These are phyloP conservation scores for Colletotrichum noveboracense DNA, from an alignment of 2,329 filamentous ascomycete species.

Conservation along the genomic window DNA sequence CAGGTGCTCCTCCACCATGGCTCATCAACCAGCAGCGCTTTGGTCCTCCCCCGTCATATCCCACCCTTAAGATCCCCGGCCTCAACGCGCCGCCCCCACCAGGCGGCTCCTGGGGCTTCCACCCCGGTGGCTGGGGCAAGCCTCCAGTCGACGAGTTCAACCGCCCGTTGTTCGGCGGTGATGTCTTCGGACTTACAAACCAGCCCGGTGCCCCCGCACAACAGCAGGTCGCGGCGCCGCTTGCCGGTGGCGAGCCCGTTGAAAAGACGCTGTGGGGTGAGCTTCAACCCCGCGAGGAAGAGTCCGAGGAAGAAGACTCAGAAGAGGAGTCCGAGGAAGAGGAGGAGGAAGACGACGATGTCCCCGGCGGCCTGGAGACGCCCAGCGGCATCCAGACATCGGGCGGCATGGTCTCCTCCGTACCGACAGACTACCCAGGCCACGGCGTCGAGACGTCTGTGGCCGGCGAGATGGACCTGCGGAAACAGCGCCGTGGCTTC, in stretches of 20 bases:
- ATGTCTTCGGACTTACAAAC: slow-evolving; percentile 82
- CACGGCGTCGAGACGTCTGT: slow-evolving; percentile 75
- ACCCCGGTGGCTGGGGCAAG: slow-evolving; percentile 94
- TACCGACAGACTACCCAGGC: slow-evolving; percentile 79
- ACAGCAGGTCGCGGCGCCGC: slow-evolving; percentile 36
- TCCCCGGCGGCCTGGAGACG: slow-evolving; percentile 72
- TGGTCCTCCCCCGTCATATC: slow-evolving; percentile 92
- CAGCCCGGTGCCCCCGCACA: slow-evolving; percentile 40
- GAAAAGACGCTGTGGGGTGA: slow-evolving; percentile 94
- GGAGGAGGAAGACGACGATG: slow-evolving; percentile 65
- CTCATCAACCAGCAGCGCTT: slow-evolving; percentile 95
- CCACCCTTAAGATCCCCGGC: slow-evolving; percentile 91
- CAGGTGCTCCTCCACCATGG: slow-evolving; percentile 93
- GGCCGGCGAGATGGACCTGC: slow-evolving; percentile 86
- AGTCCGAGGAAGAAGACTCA: slow-evolving; percentile 73
- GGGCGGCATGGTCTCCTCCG: slow-evolving; percentile 78
- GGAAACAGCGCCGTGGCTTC: slow-evolving; percentile 83
- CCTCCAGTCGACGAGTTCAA: slow-evolving; percentile 95
- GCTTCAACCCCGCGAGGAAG: slow-evolving; percentile 79
- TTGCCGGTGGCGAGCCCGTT: slow-evolving; percentile 72
- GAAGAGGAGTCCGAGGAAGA: slow-evolving; percentile 78
- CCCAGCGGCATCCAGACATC: slow-evolving; percentile 81
- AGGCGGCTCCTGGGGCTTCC: slow-evolving; percentile 92
- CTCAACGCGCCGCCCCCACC: slow-evolving; percentile 91
- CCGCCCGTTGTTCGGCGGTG: slow-evolving; percentile 87